Conservation (phyloP, 176 grass and related monocot species). For the Triticum timopheevii region DNA sequence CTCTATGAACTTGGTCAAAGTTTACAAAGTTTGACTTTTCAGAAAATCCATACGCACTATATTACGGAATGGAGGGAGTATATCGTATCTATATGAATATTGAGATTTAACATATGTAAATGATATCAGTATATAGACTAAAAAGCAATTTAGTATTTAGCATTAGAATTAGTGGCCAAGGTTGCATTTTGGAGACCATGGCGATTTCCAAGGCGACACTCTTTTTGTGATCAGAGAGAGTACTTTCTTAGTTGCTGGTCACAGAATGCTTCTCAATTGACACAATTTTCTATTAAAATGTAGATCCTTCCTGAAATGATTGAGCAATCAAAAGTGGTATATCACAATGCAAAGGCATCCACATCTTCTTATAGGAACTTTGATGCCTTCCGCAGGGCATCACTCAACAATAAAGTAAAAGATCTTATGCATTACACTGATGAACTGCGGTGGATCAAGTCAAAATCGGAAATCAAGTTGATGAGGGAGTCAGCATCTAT, state of each 20-base stretch:
- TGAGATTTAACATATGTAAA: not conserved
- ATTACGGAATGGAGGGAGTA: too few relatives aligned
- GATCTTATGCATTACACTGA: conserved; percentile 71
- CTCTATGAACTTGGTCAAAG: too few relatives aligned
- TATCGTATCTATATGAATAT: not conserved
- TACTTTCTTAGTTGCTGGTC: conserved; percentile 7
- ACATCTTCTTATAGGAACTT: conserved; percentile 65
- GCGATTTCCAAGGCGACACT: not conserved
- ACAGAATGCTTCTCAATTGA: conserved; percentile 24
- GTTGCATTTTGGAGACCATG: not conserved
- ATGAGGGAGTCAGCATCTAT: conserved; percentile 93
- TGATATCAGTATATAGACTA: not conserved
- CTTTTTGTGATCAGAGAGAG: not conserved
- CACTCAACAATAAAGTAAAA: conserved; percentile 60
- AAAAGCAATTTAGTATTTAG: not conserved
- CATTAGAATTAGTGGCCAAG: not conserved
- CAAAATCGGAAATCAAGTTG: conserved; percentile 70
- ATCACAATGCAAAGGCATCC: conserved; percentile 73
- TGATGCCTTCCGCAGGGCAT: conserved; percentile 69
- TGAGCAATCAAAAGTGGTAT: conserved; percentile 58
- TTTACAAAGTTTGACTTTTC: too few relatives aligned
- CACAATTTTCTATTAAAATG: conserved; percentile 20
- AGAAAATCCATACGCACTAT: too few relatives aligned
- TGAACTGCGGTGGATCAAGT: conserved; percentile 88
- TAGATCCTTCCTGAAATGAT: conserved; percentile 87